Evolutionary conservation across 768 basidiomycete genomes (phyloP), one percentile per base, ranked within the genome.

Genomic region (Tulasnella sp.): DNA sequence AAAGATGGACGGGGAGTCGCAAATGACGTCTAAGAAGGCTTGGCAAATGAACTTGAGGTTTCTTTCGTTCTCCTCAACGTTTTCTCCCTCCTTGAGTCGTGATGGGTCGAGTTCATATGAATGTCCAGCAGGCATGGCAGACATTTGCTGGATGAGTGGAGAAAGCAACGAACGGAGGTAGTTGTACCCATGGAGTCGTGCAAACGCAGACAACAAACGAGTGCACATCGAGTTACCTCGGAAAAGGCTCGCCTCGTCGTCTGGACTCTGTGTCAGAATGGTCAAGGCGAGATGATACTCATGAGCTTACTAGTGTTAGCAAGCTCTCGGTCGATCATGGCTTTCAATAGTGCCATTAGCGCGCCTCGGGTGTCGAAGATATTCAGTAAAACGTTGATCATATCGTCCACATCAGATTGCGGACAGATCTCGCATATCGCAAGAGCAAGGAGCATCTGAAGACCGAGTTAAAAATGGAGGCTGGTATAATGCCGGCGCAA

Each of bases 351-450:
- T 19, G 81, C 83, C 80, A 94, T 84, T 34, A 95, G 80, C 3
- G 88, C 86, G 12, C 87, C 82, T 12, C 90, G 86, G 7, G 89
- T 89, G 78, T 96, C 90, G 78, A 95, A 95, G 29, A 94, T 81
- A 74, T 95, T 92, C 76, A 97, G 85, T 62, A 98, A 81, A 22
- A 96, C 89, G 2, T 89, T 88, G 63, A 92, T 89, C 81, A 96
- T 72, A 34, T 79, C 88, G 72, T 95, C 94, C 4, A 91, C 88
- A 76, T 96, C 92, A 12, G 78, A 78, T 14, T 88, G 82, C 5
- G 93, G 91, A 76, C 93, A 95, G 7, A 89, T 87, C 77, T 96
- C 93, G 78, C 92, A 92, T 42, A 96, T 90, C 3, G 94, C 92
- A 77, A 95, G 80, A 0, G 91, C 91, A 52, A 95, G 83, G 0